Conservation (phyloP, 1,139 yeast genomes). For the Kazachstania sp. region DNA sequence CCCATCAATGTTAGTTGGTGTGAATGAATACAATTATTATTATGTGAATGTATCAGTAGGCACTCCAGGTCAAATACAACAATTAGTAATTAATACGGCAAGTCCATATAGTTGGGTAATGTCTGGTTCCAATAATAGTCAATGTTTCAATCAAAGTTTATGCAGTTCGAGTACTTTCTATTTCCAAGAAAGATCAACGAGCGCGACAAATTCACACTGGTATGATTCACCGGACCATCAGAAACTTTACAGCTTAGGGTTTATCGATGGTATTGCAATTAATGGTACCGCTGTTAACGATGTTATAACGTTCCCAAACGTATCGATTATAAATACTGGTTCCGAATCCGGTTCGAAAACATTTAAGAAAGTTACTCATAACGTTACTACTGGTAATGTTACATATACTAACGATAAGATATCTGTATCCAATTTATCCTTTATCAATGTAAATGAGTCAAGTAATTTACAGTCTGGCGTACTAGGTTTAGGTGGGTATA, state of each 20-base stretch:
- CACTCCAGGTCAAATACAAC: slow-evolving; percentile 30
- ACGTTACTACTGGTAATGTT: background rate
- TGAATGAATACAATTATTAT: slow-evolving; percentile 17
- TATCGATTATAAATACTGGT: background rate
- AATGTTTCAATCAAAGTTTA: slow-evolving; percentile 15
- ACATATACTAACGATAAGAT: slow-evolving; percentile 7
- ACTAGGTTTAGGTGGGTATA: slow-evolving; percentile 46
- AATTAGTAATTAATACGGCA: slow-evolving; percentile 35
- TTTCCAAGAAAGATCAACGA: slow-evolving; percentile 15
- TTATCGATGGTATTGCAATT: slow-evolving; percentile 16
- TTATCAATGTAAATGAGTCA: slow-evolving; percentile 35
- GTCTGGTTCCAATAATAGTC: slow-evolving; percentile 20
- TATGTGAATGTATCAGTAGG: slow-evolving; percentile 35
- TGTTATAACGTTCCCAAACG: slow-evolving; percentile 13
- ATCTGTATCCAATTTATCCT: slow-evolving; percentile 21
- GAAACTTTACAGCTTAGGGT: slow-evolving; percentile 12
- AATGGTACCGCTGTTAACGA: slow-evolving; percentile 23
- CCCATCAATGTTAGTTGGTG: slow-evolving; percentile 15
- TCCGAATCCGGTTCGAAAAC: background rate
- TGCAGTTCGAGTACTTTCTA: slow-evolving; percentile 14
- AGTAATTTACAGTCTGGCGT: slow-evolving; percentile 41
- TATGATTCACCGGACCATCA: background rate
- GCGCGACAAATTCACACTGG: slow-evolving; percentile 8
- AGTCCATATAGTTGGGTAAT: slow-evolving; percentile 39
- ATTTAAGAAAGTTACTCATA: background rate